phyloP scores from a whole-genome alignment of 768 basidiomycete species.

The Mycena galopus region DNA sequence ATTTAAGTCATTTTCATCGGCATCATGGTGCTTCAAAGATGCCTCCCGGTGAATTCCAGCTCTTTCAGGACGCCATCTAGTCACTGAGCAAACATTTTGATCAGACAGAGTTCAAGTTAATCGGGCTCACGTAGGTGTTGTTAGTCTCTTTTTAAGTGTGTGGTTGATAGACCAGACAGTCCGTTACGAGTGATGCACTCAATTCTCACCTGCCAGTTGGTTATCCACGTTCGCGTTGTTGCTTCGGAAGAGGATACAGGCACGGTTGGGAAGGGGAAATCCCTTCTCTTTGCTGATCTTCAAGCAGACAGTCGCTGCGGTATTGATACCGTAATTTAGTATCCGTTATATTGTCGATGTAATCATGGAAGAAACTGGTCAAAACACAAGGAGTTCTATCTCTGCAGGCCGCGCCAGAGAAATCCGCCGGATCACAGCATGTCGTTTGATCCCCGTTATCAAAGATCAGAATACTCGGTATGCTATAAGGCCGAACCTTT shows the following conservation, averaged over 20 bases:
- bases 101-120: conserved; percentile 6
- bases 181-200: conserved; percentile 22
- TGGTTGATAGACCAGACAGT: not conserved
- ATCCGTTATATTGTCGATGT: not conserved
- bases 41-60: not conserved
- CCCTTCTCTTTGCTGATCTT: not conserved
- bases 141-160: not conserved
- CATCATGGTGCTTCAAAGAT: not conserved
- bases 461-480: no score
- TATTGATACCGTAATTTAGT: not conserved
- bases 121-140: conserved; percentile 8
- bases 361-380: not conserved
- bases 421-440: no score
- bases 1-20: conserved; percentile 6
- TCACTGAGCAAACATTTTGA: not conserved
- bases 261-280: not conserved
- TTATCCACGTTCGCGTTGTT: conserved; percentile 21
- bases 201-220: conserved; percentile 22
- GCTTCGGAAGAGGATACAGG: not conserved
- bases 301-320: not conserved
- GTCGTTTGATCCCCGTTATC: no score
- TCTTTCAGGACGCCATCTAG: not conserved
- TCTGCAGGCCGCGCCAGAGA: no score
- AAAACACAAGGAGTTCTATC: not conserved
- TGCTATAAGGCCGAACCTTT: no score